A percentile compares a stretch with the other conserved stretches of the same genome.
These are phyloP conservation scores for Pestalotiopsis sp. DNA, from an alignment of 2,329 filamentous ascomycete species.

Conservation along the genomic window DNA sequence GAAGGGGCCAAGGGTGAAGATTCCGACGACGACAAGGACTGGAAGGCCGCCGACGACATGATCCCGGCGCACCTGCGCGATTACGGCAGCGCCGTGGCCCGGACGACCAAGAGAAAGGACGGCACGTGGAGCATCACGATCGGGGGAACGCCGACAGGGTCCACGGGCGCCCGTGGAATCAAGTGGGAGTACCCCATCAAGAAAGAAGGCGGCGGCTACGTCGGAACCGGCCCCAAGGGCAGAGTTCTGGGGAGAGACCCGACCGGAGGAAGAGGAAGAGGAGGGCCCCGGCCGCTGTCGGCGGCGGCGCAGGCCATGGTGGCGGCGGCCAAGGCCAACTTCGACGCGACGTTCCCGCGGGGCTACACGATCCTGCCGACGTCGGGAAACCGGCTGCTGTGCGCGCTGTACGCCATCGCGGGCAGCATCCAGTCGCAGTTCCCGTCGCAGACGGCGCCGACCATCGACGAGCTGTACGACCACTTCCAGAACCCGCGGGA, in stretches of 20 bases:
- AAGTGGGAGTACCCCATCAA: no score
- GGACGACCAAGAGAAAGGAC: conserved; percentile 6
- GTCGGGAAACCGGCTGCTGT: neutral
- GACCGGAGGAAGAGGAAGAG: neutral
- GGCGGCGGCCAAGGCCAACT: neutral
- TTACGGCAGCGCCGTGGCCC: neutral
- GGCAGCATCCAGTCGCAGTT: conserved; percentile 14
- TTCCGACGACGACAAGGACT: neutral
- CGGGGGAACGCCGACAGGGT: neutral
- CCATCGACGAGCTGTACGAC: neutral
- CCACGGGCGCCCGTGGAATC: neutral
- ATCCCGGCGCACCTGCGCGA: neutral
- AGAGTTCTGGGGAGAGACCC: no score
- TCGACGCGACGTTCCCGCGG: conserved; percentile 15
- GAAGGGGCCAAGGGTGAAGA: neutral
- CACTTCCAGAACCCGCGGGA: neutral
- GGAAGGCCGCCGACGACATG: neutral
- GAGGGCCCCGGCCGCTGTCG: neutral
- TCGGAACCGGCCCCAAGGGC: no score
- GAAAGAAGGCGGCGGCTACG: no score
- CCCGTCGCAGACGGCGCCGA: conserved; percentile 1
- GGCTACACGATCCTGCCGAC: conserved; percentile 13
- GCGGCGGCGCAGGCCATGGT: conserved; percentile 26
- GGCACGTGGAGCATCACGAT: neutral
- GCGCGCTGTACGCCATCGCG: conserved; percentile 15